A percentile compares a stretch with the other conserved stretches of the same genome.
phyloP scores from a whole-genome alignment of 2,329 filamentous ascomycete species.

The Ceratocystis lukuohia region DNA sequence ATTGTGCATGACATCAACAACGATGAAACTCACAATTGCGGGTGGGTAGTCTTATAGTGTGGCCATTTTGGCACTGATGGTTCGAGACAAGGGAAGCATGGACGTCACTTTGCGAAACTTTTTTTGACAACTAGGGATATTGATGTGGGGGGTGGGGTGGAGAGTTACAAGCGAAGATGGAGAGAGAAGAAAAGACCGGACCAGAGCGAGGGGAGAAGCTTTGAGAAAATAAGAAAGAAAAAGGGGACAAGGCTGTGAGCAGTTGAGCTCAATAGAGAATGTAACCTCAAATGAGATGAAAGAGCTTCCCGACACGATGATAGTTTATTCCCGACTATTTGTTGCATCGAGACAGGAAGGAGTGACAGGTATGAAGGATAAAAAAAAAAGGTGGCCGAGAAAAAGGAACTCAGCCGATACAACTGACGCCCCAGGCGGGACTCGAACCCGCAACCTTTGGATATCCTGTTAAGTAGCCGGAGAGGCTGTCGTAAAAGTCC shows the following conservation, averaged over 20 bases:
- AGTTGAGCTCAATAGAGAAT: background rate
- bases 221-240: conserved; percentile 3
- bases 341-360: background rate
- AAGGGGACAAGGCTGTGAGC: background rate
- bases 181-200: too few relatives aligned
- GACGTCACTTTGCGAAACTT: conserved; percentile 2
- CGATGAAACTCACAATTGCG: conserved; percentile 5
- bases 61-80: conserved; percentile 11
- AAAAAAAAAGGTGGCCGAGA: background rate
- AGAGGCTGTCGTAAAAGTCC: conserved; percentile 20
- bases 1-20: conserved; percentile 10
- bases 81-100: conserved; percentile 3
- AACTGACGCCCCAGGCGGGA: conserved; percentile 20
- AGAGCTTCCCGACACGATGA: background rate
- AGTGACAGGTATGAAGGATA: background rate
- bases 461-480: conserved; percentile 11
- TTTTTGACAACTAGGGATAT: conserved; percentile 3
- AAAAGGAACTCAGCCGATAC: background rate
- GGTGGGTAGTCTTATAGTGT: conserved; percentile 6
- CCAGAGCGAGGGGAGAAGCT: background rate
- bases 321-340: background rate
- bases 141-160: background rate
- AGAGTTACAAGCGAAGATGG: background rate
- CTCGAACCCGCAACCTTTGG: conserved; percentile 22
- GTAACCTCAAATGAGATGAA: background rate